Base-by-base conservation (phyloP, 83 land plant species). In the Diphasiastrum complanatum region DNA sequence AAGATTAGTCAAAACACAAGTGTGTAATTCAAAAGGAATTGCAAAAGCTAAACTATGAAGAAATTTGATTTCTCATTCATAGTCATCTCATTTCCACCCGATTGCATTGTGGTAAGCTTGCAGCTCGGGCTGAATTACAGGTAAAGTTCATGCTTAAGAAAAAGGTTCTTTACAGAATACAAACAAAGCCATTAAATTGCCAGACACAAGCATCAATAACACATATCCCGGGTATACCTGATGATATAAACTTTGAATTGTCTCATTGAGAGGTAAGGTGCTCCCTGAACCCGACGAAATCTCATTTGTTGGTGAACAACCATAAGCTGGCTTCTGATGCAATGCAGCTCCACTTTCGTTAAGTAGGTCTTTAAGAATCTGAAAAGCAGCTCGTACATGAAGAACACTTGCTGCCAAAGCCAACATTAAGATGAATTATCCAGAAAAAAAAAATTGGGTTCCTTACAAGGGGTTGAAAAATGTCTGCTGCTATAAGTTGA, bases 321-420 rank as follows among this genome's bases (percentile, higher is more conserved):
- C 4, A 29, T 23, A 37, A 5, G 51, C 19, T 10, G 26, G 11
- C 14, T 3, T 47, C 37, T 50, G 38, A 8, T 3, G 1, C 12
- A 6, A 5, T 2, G 4, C 48, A 0, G 16, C 0, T 53, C 51
- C 66, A 10, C 29, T 52, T 28, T 62, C 18, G 40, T 38, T 51
- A 40, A 65, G 24, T 1, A 72, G 22, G 16, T 66, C 72, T 40
- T 72, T 72, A 28, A 72, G 49, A 12, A 66, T 48, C 51, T 66
- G 72, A 35, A 72, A 72, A 23, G 71, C 71, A 28, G 75, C 64
- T 40, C 56, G 49, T 33, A 66, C 50, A 8, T 65, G 71, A 52
- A 66, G 36, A 63, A 65, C 50, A 40, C 56, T 72, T 20, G 28
- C 67, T 65, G 41, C 5, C 12, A 12, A 1, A 6, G n/a, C n/a